Percentiles rank a stretch among this genome's conserved stretches.
Evolutionary conservation across 2,329 filamentous ascomycete genomes (phyloP).

Genomic region (Dothistroma pini): DNA sequence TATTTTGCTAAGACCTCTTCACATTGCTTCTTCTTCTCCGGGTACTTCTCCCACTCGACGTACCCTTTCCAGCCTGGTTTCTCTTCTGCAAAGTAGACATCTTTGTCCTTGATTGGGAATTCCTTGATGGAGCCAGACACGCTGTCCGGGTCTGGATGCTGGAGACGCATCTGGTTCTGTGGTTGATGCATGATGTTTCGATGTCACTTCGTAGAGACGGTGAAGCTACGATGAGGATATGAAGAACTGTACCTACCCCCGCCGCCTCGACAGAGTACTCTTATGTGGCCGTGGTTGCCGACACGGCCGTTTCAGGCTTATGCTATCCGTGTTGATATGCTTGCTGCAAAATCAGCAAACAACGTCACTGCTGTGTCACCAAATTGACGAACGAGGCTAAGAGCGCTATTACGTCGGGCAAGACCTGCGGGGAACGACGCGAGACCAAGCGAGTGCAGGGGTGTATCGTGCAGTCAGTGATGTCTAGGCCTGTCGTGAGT

Average conservation of each 20-base stretch:
- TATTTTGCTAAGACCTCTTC: conserved; percentile 53
- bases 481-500: not conserved
- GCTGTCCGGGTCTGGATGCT: not conserved
- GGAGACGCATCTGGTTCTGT: not conserved
- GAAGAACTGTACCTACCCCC: not conserved
- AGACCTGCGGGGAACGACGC: not conserved
- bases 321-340: not conserved
- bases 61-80: conserved; percentile 50
- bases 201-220: not conserved
- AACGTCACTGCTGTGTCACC: not conserved
- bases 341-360: not conserved
- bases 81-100: conserved; percentile 42
- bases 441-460: not conserved
- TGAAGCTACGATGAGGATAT: not conserved
- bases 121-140: conserved; percentile 18
- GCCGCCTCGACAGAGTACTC: not conserved
- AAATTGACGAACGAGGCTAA: not conserved
- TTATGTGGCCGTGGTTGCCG: not conserved
- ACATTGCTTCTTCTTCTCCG: conserved; percentile 61
- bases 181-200: not conserved
- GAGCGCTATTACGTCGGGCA: not conserved
- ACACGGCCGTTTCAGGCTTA: not conserved
- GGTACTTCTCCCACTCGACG: conserved; percentile 67
- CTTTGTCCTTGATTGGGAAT: conserved; percentile 13
- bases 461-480: not conserved